A percentile compares a stretch with the other conserved stretches of the same genome.
These are phyloP conservation scores for Sphagnum magellanicum DNA, from an alignment of 228 moss, liverwort and hornwort genomes.

Conservation along the genomic window DNA sequence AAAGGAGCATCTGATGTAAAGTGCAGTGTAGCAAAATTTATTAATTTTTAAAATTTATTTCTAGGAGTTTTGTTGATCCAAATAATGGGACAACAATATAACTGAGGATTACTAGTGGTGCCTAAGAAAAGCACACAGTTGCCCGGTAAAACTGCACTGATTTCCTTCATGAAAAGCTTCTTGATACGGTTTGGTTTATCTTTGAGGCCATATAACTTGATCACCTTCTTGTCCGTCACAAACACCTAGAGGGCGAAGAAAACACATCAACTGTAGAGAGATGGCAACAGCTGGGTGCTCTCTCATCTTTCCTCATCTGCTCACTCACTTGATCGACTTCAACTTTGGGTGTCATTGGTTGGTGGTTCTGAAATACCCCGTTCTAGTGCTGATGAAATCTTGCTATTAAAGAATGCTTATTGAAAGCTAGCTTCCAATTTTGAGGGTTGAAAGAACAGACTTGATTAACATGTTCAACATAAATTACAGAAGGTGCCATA, in stretches of 20 bases:
- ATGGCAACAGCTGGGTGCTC: too few species aligned
- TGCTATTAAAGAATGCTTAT: too few species aligned
- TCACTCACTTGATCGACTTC: too few species aligned
- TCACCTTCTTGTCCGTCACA: conserved; percentile 68
- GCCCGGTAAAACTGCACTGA: conserved; percentile 53
- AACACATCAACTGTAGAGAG: neutral
- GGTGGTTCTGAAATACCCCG: too few species aligned
- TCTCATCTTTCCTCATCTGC: too few species aligned
- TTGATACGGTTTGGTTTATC: conserved; percentile 90
- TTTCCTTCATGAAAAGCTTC: conserved; percentile 63
- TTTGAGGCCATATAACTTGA: conserved; percentile 62
- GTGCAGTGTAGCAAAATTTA: too few species aligned
- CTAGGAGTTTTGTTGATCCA: too few species aligned
- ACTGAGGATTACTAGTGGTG: conserved; percentile 68
- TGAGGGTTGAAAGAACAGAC: conserved; percentile 19
- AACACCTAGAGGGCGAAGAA: conserved; percentile 47
- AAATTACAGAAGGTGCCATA: conserved; percentile 83
- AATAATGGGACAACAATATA: conserved; percentile 1
- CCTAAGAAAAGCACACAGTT: conserved; percentile 70
- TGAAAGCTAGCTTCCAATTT: too few species aligned
- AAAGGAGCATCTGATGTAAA: too few species aligned
- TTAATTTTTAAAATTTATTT: too few species aligned
- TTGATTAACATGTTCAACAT: conserved; percentile 84
- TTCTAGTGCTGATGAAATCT: too few species aligned
- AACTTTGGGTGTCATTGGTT: too few species aligned